A percentile compares a stretch with the other conserved stretches of the same genome.
These are phyloP conservation scores for Marasmius fiardii DNA, from an alignment of 1,284 basidiomycete species.

Conservation along the genomic window DNA sequence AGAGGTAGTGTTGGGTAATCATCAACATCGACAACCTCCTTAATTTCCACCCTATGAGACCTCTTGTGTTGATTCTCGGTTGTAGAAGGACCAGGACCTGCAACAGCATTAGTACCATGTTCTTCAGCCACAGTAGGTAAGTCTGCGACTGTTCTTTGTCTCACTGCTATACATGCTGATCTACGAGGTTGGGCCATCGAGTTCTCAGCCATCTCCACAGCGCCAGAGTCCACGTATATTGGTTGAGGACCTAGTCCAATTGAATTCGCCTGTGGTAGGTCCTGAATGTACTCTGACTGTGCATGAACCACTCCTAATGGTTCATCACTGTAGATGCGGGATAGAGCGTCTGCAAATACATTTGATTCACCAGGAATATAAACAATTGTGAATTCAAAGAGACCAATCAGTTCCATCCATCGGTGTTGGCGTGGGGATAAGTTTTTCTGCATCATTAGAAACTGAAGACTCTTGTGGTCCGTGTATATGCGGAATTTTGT, in stretches of 20 bases:
- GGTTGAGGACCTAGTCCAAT: background rate
- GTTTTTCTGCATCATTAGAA: background rate
- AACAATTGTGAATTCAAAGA: slow-evolving; percentile 27
- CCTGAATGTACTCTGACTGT: background rate
- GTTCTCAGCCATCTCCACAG: background rate
- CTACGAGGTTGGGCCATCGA: background rate
- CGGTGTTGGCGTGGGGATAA: background rate
- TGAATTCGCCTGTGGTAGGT: background rate
- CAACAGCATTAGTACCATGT: background rate
- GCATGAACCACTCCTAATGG: slow-evolving; percentile 11
- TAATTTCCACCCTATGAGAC: background rate
- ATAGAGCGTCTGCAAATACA: slow-evolving; percentile 30
- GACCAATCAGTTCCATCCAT: background rate
- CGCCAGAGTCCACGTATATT: background rate
- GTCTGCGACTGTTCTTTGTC: background rate
- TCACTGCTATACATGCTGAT: background rate
- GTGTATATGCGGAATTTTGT: background rate
- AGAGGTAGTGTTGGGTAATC: background rate
- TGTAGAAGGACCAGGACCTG: background rate
- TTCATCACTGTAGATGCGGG: slow-evolving; percentile 31
- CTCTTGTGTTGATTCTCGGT: background rate
- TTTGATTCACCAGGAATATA: slow-evolving; percentile 31
- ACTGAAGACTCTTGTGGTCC: background rate
- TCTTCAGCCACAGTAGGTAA: background rate
- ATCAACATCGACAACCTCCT: background rate